These are phyloP conservation scores for Podaxis sp. DNA, from an alignment of 768 basidiomycete genomes.

Conservation along the genomic window DNA sequence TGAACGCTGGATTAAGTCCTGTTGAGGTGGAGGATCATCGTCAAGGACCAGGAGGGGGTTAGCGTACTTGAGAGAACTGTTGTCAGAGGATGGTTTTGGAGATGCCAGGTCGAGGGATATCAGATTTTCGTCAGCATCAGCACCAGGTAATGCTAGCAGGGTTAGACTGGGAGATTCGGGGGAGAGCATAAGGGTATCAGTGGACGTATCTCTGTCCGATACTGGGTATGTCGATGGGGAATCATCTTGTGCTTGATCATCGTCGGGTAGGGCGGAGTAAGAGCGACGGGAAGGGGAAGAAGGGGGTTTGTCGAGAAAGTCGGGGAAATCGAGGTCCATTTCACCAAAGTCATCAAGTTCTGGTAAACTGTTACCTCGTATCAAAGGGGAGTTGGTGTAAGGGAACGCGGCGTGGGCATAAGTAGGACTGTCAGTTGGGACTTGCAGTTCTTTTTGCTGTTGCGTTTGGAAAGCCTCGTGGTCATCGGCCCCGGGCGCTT, in stretches of 20 bases:
- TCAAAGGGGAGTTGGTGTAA: neutral
- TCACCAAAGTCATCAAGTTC: neutral
- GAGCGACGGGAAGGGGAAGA: slow-evolving; percentile 3
- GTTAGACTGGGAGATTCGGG: slow-evolving; percentile 20
- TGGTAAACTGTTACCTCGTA: neutral
- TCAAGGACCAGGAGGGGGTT: slow-evolving; percentile 32
- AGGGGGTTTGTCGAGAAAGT: neutral
- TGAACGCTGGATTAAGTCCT: neutral
- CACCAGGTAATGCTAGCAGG: slow-evolving; percentile 28
- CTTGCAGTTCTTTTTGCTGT: neutral
- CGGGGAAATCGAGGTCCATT: slow-evolving; percentile 3
- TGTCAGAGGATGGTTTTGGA: slow-evolving; percentile 19
- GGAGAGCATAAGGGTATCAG: slow-evolving; percentile 8
- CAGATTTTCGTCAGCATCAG: slow-evolving; percentile 29
- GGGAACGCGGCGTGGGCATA: neutral
- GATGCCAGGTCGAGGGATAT: slow-evolving; percentile 21
- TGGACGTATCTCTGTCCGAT: neutral
- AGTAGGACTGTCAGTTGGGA: neutral
- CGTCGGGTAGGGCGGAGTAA: slow-evolving; percentile 5
- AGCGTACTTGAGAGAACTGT: slow-evolving; percentile 14
- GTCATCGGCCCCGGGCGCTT: neutral
- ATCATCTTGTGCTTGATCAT: neutral
- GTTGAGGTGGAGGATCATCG: slow-evolving; percentile 25
- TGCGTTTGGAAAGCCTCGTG: neutral
- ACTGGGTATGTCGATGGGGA: neutral